These are phyloP conservation scores for Gigaspora rosea DNA, from an alignment of 192 early-diverging fungal species.

Conservation along the genomic window DNA sequence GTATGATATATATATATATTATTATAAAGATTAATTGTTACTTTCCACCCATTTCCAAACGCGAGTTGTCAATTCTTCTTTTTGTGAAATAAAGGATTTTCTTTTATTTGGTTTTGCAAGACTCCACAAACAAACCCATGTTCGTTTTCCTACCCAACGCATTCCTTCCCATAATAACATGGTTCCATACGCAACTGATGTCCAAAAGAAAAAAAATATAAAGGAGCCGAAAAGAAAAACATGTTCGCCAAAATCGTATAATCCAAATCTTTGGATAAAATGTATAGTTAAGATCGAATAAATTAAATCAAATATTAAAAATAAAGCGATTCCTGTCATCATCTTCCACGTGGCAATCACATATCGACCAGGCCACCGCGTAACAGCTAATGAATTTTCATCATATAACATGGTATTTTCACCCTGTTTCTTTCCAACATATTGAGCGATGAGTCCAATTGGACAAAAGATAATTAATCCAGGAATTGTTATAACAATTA, in stretches of 20 bases:
- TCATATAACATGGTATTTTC: slow-evolving; percentile 46
- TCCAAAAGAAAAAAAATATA: slow-evolving; percentile 12
- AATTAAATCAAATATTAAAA: slow-evolving; percentile 19
- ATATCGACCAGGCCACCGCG: slow-evolving; percentile 49
- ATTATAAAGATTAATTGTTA: not conserved
- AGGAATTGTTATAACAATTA: slow-evolving; percentile 39
- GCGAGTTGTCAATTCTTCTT: not conserved
- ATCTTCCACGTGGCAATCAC: slow-evolving; percentile 54
- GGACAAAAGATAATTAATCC: slow-evolving; percentile 43
- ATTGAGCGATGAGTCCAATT: slow-evolving; percentile 38
- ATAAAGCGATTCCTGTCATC: slow-evolving; percentile 37
- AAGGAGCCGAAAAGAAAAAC: not conserved
- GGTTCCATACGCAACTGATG: slow-evolving; percentile 1
- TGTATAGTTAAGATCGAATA: slow-evolving; percentile 8
- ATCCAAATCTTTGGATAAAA: not conserved
- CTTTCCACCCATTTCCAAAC: slow-evolving; percentile 14
- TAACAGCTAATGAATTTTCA: slow-evolving; percentile 47
- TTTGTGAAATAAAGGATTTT: not conserved
- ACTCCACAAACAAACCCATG: slow-evolving; percentile 23
- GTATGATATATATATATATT: too few species aligned
- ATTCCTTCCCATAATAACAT: slow-evolving; percentile 21
- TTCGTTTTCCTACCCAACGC: slow-evolving; percentile 22
- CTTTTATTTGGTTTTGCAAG: slow-evolving; percentile 19
- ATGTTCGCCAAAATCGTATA: not conserved
- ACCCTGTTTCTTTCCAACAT: slow-evolving; percentile 44